Conservation (phyloP, 441 rosid species). For the Adansonia grandidieri region DNA sequence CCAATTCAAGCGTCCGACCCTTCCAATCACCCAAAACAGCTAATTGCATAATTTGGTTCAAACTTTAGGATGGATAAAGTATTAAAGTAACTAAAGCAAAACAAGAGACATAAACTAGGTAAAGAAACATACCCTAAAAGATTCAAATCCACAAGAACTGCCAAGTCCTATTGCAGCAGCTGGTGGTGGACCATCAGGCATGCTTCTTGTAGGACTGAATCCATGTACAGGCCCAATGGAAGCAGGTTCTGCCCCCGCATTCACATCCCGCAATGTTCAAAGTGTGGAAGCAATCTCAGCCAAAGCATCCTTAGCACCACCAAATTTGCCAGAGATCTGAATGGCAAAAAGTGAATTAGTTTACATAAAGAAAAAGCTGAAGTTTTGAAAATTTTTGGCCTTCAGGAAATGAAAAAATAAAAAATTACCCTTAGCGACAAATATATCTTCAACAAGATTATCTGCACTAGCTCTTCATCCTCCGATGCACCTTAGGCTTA, state of each 20-base stretch:
- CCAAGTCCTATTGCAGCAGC: slow-evolving; percentile 40
- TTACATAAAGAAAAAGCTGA: slow-evolving; percentile 23
- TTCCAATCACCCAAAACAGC: neutral
- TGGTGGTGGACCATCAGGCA: slow-evolving; percentile 37
- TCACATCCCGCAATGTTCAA: slow-evolving; percentile 56
- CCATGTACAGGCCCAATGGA: slow-evolving; percentile 41
- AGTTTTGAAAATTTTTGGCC: slow-evolving; percentile 17
- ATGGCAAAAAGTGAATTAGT: slow-evolving; percentile 29
- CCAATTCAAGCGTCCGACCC: neutral
- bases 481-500: slow-evolving; percentile 57
- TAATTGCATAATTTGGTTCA: neutral
- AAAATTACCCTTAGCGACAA: slow-evolving; percentile 5
- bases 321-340: slow-evolving; percentile 60
- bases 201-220: slow-evolving; percentile 41
- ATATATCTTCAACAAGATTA: slow-evolving; percentile 29
- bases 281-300: slow-evolving; percentile 60
- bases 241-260: slow-evolving; percentile 45
- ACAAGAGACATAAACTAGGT: neutral
- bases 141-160: slow-evolving; percentile 45
- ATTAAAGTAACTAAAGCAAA: neutral
- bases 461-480: slow-evolving; percentile 74
- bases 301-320: slow-evolving; percentile 63
- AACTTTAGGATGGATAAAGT: neutral
- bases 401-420: slow-evolving; percentile 13
- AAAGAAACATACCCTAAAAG: slow-evolving; percentile 45